These are phyloP conservation scores for Calonectria ilicicola DNA, from an alignment of 2,329 filamentous ascomycete genomes.

Conservation along the genomic window DNA sequence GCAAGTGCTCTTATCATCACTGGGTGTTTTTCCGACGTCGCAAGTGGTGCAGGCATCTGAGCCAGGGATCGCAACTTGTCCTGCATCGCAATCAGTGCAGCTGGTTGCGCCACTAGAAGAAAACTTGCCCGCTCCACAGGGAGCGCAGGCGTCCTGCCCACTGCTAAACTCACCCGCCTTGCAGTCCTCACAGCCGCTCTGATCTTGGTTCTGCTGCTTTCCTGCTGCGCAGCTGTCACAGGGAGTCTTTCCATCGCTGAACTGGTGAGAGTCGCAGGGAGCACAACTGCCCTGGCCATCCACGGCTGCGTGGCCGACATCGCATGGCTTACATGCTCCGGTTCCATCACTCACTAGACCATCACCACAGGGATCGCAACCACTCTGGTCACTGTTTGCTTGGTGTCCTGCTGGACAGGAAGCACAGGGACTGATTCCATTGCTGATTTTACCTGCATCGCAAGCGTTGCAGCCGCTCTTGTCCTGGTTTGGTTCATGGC, in stretches of 20 bases:
- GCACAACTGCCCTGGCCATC: not conserved
- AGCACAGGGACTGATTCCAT: not conserved
- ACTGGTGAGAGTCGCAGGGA: not conserved
- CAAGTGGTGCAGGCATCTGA: not conserved
- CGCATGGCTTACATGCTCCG: not conserved
- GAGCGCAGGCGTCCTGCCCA: not conserved
- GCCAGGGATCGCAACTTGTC: not conserved
- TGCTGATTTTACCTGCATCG: not conserved
- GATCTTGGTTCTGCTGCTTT: not conserved
- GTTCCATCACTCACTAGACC: not conserved
- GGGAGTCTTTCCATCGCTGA: not conserved
- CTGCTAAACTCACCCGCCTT: not conserved
- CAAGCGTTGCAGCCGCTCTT: not conserved
- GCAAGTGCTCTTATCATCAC: not conserved
- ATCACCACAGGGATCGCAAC: not conserved
- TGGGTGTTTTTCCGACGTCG: not conserved
- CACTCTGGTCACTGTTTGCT: not conserved
- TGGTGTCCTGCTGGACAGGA: not conserved
- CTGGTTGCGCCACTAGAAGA: not conserved
- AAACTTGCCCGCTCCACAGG: not conserved
- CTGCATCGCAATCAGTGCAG: not conserved
- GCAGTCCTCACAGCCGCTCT: not conserved
- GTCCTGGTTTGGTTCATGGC: not conserved
- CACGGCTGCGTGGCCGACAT: not conserved
- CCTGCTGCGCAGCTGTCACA: not conserved